These are phyloP conservation scores for Cadophora sp. DNA, from an alignment of 2,329 filamentous ascomycete species.

Conservation along the genomic window DNA sequence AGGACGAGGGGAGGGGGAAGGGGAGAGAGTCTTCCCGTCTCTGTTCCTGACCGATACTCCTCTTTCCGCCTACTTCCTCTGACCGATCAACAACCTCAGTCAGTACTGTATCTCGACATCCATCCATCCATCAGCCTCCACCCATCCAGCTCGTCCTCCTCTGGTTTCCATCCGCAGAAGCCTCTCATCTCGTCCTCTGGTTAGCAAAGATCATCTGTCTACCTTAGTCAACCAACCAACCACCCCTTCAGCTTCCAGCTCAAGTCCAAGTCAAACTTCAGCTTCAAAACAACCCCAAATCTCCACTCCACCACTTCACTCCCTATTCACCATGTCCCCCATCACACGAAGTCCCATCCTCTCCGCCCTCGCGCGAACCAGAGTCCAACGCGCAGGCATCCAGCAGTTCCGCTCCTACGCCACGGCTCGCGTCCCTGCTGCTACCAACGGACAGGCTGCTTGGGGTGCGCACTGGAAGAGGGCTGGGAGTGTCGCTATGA, in stretches of 20 bases:
- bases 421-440: conserved; percentile 7
- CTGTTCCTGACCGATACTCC: conserved; percentile 8
- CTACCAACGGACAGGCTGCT: conserved; percentile 18
- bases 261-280: not conserved
- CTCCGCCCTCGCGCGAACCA: conserved; percentile 30
- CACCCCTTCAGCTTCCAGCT: not conserved
- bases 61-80: not conserved
- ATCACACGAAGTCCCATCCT: conserved; percentile 27
- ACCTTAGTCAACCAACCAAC: no score
- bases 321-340: conserved; percentile 24
- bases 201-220: not conserved
- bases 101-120: not conserved
- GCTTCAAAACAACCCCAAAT: conserved; percentile 7
- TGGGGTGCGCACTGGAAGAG: conserved; percentile 36
- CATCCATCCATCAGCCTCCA: not conserved
- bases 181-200: not conserved
- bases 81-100: no score
- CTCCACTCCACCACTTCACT: conserved; percentile 16
- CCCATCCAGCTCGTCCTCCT: not conserved
- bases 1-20: no score
- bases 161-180: no score
- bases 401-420: conserved; percentile 21
- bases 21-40: no score
- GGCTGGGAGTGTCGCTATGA: conserved; percentile 35
- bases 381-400: conserved; percentile 19